phyloP scores from a whole-genome alignment of 2,329 filamentous ascomycete genomes.

The Drechslerella coelobrocha region DNA sequence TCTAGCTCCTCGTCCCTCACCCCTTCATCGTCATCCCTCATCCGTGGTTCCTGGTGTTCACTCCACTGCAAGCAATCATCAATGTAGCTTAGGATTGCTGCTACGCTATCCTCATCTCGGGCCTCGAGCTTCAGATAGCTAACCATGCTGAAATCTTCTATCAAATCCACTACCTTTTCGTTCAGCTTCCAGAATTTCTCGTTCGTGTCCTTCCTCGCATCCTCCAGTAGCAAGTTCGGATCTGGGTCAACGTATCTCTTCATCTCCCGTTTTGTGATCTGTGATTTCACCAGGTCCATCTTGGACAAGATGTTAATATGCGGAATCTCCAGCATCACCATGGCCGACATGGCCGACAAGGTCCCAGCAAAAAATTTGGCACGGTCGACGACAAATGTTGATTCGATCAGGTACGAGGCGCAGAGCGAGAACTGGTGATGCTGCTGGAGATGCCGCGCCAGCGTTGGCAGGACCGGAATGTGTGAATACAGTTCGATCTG shows the following conservation, averaged over 20 bases:
- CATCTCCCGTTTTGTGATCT: slow-evolving; percentile 83
- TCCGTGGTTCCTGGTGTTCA: slow-evolving; percentile 88
- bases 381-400: slow-evolving; percentile 91
- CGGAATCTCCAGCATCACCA: slow-evolving; percentile 97
- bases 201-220: slow-evolving; percentile 66
- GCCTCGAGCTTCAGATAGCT: slow-evolving; percentile 90
- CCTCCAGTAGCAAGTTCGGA: slow-evolving; percentile 79
- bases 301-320: slow-evolving; percentile 97
- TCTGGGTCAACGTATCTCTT: slow-evolving; percentile 91
- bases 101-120: slow-evolving; percentile 90
- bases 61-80: slow-evolving; percentile 93
- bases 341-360: slow-evolving; percentile 94
- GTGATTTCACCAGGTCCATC: slow-evolving; percentile 94
- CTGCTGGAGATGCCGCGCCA: slow-evolving; percentile 86
- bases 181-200: slow-evolving; percentile 69
- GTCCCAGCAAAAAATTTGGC: slow-evolving; percentile 98
- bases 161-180: slow-evolving; percentile 84
- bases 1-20: slow-evolving; percentile 44
- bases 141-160: slow-evolving; percentile 98
- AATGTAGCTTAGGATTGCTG: slow-evolving; percentile 83
- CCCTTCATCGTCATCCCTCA: slow-evolving; percentile 65
- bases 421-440: slow-evolving; percentile 69
- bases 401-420: slow-evolving; percentile 91
- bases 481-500: slow-evolving; percentile 99
- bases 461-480: slow-evolving; percentile 84